Percentiles rank a stretch among this genome's conserved stretches.
Evolutionary conservation across 768 basidiomycete genomes (phyloP).

Genomic region (Leccinum uliginosum): DNA sequence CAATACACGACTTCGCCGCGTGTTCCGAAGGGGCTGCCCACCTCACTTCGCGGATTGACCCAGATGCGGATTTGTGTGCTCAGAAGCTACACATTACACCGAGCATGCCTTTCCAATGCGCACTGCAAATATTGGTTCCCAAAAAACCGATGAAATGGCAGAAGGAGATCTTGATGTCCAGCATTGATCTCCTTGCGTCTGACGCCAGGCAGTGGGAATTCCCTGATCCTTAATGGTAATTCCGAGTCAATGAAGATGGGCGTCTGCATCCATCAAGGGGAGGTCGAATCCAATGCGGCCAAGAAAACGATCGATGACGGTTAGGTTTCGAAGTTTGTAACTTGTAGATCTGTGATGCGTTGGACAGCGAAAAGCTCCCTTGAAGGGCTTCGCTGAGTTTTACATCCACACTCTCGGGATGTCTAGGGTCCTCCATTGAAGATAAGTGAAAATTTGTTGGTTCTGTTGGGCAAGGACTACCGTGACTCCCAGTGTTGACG

Average conservation of each 20-base stretch:
- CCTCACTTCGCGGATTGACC: constrained; percentile 20
- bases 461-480: not conserved
- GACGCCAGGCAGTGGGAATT: constrained; percentile 23
- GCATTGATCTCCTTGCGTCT: not conserved
- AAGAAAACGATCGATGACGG: not conserved
- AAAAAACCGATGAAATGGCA: constrained; percentile 1
- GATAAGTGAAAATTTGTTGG: not conserved
- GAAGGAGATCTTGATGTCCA: constrained; percentile 1
- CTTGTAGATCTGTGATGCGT: not conserved
- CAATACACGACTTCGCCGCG: constrained; percentile 31
- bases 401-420: not conserved
- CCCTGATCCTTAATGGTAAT: constrained; percentile 13
- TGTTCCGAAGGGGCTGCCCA: constrained; percentile 25
- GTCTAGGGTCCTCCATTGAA: not conserved
- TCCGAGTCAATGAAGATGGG: constrained; percentile 15
- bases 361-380: too few species aligned
- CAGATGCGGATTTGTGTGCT: constrained; percentile 21
- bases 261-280: constrained; percentile 4
- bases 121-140: constrained; percentile 9
- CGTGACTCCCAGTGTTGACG: too few species aligned
- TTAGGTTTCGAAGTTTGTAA: not conserved
- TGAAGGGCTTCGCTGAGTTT: not conserved
- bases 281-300: not conserved
- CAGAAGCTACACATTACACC: constrained; percentile 16
- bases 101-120: constrained; percentile 25